phyloP scores from a whole-genome alignment of 176 grass and related monocot genomes.

The Raddia distichophylla region DNA sequence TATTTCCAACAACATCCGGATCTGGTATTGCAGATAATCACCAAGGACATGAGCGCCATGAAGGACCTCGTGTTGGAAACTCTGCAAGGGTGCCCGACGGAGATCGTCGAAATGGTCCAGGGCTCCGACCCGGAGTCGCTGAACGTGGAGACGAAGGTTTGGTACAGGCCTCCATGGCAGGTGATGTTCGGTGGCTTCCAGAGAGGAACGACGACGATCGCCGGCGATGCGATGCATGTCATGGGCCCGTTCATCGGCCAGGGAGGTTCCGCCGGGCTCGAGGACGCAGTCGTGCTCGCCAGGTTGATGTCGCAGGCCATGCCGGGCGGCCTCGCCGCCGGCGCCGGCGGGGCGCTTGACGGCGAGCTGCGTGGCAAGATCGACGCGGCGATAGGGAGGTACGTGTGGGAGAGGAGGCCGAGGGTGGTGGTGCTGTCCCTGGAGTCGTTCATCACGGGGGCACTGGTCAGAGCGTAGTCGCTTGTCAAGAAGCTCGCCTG shows the following conservation, averaged over 20 bases:
- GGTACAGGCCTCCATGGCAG: conserved; percentile 54
- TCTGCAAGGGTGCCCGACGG: conserved; percentile 28
- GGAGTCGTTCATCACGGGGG: neutral
- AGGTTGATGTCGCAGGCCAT: conserved; percentile 26
- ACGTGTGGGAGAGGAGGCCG: conserved; percentile 45
- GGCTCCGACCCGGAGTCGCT: conserved; percentile 35
- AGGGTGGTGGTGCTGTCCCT: conserved; percentile 2
- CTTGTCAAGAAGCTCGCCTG: conserved; percentile 28
- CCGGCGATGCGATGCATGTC: conserved; percentile 68
- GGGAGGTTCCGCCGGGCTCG: conserved; percentile 42
- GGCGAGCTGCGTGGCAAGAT: neutral
- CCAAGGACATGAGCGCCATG: neutral
- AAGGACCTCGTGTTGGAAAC: neutral
- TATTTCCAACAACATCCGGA: neutral
- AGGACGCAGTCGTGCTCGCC: conserved; percentile 54
- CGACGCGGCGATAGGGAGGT: conserved; percentile 17
- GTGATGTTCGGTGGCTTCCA: conserved; percentile 29
- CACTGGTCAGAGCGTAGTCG: neutral
- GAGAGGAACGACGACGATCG: conserved; percentile 47
- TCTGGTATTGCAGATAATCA: neutral
- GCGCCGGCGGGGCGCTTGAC: neutral
- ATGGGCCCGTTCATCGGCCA: conserved; percentile 61
- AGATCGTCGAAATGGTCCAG: conserved; percentile 44
- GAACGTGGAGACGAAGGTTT: neutral
- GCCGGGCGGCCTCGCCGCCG: neutral